phyloP scores from a whole-genome alignment of 768 basidiomycete genomes.

The Russula brevipes region DNA sequence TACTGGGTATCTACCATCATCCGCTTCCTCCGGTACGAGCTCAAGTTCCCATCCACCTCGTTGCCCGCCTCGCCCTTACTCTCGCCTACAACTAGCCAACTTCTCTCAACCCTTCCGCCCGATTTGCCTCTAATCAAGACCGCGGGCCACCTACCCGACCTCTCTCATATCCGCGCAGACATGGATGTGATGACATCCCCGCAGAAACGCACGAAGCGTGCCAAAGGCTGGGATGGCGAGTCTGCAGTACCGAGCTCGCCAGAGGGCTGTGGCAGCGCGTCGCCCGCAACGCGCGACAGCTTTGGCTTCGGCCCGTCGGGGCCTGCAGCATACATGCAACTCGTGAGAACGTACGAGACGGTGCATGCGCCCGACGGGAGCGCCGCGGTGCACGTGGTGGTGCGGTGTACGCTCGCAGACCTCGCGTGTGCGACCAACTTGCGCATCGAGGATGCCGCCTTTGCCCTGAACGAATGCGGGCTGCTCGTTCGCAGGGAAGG shows the following conservation, averaged over 20 bases:
- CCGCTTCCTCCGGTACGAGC: conserved; percentile 71
- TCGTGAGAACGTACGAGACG: conserved; percentile 53
- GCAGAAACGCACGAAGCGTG: conserved; percentile 18
- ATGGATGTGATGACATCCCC: conserved; percentile 2
- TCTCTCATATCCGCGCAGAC: conserved; percentile 21
- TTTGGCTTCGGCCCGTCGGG: conserved; percentile 30
- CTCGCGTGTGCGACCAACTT: conserved; percentile 78
- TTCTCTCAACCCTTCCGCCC: conserved; percentile 56
- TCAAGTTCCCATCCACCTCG: background rate
- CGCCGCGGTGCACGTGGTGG: conserved; percentile 61
- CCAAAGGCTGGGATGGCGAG: conserved; percentile 76
- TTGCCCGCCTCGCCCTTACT: conserved; percentile 1
- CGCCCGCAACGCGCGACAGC: conserved; percentile 15
- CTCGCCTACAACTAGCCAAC: conserved; percentile 37
- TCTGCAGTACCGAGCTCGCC: conserved; percentile 35
- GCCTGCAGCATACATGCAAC: conserved; percentile 36
- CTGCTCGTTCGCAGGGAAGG: conserved; percentile 46
- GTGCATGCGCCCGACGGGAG: conserved; percentile 58
- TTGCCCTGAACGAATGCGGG: conserved; percentile 84
- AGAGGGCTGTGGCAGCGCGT: conserved; percentile 10
- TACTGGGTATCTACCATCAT: conserved; percentile 82
- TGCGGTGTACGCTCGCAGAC: conserved; percentile 67
- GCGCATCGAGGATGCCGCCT: conserved; percentile 79
- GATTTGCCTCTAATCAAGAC: conserved; percentile 45
- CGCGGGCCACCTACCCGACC: conserved; percentile 35